A percentile compares a stretch with the other conserved stretches of the same genome.
Evolutionary conservation across 1,139 yeast genomes (phyloP).

Genomic region (Taphrina deformans): DNA sequence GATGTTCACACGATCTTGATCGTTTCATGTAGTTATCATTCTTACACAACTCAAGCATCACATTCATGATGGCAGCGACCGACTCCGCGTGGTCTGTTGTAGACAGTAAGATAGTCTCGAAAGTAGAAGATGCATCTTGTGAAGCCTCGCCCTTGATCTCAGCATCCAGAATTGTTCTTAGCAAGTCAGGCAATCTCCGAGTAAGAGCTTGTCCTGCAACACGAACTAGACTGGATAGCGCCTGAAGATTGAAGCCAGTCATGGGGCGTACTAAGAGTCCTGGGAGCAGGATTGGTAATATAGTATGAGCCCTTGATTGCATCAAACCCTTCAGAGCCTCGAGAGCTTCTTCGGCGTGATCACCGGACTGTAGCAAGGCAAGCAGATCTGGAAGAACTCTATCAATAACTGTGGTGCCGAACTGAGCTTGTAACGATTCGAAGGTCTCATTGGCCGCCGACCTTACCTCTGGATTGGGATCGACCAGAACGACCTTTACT

Average conservation of each 20-base stretch:
- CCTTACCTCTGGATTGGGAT: constrained; percentile 69
- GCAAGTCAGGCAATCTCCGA: constrained; percentile 51
- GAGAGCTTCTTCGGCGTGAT: constrained; percentile 69
- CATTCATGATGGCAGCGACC: constrained; percentile 79
- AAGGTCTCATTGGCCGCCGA: constrained; percentile 90
- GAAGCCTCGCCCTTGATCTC: constrained; percentile 63
- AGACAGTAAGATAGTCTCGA: constrained; percentile 68
- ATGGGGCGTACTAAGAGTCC: constrained; percentile 79
- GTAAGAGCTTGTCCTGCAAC: constrained; percentile 86
- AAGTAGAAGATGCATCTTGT: constrained; percentile 49
- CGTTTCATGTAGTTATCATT: constrained; percentile 71
- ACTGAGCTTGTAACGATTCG: constrained; percentile 74
- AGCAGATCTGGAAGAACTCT: constrained; percentile 83
- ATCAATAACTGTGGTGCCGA: constrained; percentile 78
- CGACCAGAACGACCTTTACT: constrained; percentile 76
- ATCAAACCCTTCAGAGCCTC: constrained; percentile 88
- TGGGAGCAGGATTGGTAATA: constrained; percentile 92
- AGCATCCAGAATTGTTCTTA: constrained; percentile 69
- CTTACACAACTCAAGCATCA: constrained; percentile 70
- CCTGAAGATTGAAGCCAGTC: constrained; percentile 78
- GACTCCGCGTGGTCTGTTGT: constrained; percentile 73
- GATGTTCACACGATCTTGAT: constrained; percentile 64
- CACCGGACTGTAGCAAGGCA: constrained; percentile 63
- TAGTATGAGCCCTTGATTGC: constrained; percentile 84
- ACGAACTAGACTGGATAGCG: constrained; percentile 82